Evolutionary conservation across 768 basidiomycete genomes (phyloP).

Genomic region (Piloderma croceum): DNA sequence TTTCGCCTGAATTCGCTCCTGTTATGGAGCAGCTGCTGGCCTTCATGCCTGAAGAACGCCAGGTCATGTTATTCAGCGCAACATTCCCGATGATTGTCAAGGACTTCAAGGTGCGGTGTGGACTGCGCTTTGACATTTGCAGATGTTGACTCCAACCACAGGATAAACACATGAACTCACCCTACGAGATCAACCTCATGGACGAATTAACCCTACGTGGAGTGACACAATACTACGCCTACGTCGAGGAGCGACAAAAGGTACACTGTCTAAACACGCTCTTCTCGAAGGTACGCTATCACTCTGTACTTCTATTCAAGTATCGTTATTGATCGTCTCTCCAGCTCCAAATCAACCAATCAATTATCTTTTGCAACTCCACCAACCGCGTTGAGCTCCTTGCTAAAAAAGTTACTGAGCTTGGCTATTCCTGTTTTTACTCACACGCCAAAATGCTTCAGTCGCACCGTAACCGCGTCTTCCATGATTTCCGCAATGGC

Average conservation of each 20-base stretch:
- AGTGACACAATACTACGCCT: conserved; percentile 99
- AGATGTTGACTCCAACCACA: conserved; percentile 24
- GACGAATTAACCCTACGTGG: conserved; percentile 97
- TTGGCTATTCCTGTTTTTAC: conserved; percentile 99
- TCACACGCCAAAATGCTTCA: conserved; percentile 99
- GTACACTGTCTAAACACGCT: conserved; percentile 99
- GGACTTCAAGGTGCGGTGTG: conserved; percentile 80
- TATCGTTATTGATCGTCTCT: conserved; percentile 6
- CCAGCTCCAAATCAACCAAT: conserved; percentile 99
- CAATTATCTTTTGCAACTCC: conserved; percentile 99
- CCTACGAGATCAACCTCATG: conserved; percentile 99
- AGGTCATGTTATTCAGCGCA: conserved; percentile 99
- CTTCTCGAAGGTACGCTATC: conserved; percentile 80
- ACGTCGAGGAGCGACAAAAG: conserved; percentile 98
- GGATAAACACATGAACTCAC: conserved; percentile 95
- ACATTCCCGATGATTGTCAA: conserved; percentile 99
- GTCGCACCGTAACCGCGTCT: conserved; percentile 97
- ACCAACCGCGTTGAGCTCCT: conserved; percentile 99
- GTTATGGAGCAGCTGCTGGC: conserved; percentile 95
- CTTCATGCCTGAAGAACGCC: conserved; percentile 77
- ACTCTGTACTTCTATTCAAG: not conserved
- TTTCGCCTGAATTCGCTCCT: conserved; percentile 95
- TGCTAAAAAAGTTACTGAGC: conserved; percentile 98
- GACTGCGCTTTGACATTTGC: conserved; percentile 9
- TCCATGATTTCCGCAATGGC: conserved; percentile 99